Base-by-base conservation (phyloP, 106 monocot genomes). In the Dendrobium huoshanense region DNA sequence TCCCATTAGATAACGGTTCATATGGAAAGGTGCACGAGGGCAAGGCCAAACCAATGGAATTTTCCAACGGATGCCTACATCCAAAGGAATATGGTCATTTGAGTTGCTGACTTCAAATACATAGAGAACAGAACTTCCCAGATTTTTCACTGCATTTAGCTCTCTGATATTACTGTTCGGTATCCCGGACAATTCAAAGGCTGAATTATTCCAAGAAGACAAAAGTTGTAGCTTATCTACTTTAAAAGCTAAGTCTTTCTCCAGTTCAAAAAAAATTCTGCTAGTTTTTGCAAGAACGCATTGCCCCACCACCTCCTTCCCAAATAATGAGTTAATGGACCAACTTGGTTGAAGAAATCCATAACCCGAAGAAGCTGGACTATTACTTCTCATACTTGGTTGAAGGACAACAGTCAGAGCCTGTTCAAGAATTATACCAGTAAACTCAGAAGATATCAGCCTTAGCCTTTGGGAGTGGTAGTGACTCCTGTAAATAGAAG, bases 401-500 rank as follows among this genome's bases (percentile, higher is more conserved):
- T 91, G 91, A 75, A 95, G 84, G 20, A 95, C 92, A 81, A 91
- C 75, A 73, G 91, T 95, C 8, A 95, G 84, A 77, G 91, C 86
- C 79, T 99, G 98, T 33, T 89, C 88, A 41, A 95, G 82, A 80
- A 85, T 37, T 78, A 99, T 91, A 44, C 92, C 92, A 45, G 64
- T 75, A 41, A 80, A 84, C 47, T 85, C 77, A 82, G 80, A 75
- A 80, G 91, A 91, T 72, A 74, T 64, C 41, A 99, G 54, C 49
- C 65, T 79, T 82, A 99, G 84, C 77, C 91, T 92, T 83, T 99
- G 98, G 33, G 95, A 99, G 82, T 95, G 95, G 75, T 95, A 99
- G 82, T 89, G 87, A 48, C 89, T 91, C 80, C 81, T 93, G 67
- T 95, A 99, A 77, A 99, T 95, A 67, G 95, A 95, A 83, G 98